Percentiles rank a stretch among this genome's conserved stretches.
Evolutionary conservation across 148 eudicot species (phyloP).

Genomic region (Cornus controversa): DNA sequence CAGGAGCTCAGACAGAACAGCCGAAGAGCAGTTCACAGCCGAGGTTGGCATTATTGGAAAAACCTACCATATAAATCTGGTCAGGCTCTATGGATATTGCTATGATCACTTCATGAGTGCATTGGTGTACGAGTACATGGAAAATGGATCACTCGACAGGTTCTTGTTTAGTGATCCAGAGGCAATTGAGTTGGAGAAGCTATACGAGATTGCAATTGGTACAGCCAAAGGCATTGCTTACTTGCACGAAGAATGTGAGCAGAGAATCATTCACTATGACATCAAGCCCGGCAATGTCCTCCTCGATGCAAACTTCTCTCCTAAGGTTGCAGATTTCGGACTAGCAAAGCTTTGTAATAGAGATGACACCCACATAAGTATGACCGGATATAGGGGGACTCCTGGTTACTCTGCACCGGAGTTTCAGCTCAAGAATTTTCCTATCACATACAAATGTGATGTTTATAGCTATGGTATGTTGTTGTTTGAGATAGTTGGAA

Average conservation of each 20-base stretch:
- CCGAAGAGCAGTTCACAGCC: constrained; percentile 21
- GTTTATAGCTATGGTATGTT: background rate
- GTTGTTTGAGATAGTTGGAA: constrained; percentile 3
- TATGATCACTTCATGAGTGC: background rate
- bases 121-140: constrained; percentile 11
- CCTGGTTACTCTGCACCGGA: constrained; percentile 5
- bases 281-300: constrained; percentile 10
- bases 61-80: constrained; percentile 1
- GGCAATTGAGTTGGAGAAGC: constrained; percentile 1
- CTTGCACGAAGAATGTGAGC: constrained; percentile 7
- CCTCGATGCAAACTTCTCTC: background rate
- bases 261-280: constrained; percentile 6
- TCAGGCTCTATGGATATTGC: background rate
- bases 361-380: background rate
- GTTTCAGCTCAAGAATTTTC: background rate
- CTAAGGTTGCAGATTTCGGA: constrained; percentile 9
- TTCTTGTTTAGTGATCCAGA: background rate
- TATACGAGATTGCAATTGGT: constrained; percentile 6
- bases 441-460: constrained; percentile 1
- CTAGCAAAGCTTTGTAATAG: constrained; percentile 10
- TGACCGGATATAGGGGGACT: background rate
- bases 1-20: constrained; percentile 9
- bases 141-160: background rate
- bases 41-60: constrained; percentile 10
- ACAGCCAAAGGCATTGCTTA: constrained; percentile 12